These are phyloP conservation scores for Candida quercuum DNA, from an alignment of 805 yeast species.

Conservation along the genomic window DNA sequence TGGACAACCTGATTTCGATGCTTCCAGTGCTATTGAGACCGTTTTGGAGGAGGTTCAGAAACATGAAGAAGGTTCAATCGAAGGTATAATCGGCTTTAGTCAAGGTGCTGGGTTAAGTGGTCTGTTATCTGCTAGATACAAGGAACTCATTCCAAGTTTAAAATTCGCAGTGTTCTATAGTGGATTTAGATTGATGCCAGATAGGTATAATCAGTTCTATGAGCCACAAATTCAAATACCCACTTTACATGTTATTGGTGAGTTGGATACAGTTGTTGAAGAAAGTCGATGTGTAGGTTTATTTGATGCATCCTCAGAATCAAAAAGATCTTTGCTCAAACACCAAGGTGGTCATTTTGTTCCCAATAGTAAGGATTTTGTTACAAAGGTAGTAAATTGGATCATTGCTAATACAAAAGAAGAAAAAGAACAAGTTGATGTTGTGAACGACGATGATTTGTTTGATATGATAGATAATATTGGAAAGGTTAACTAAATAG, in stretches of 20 bases:
- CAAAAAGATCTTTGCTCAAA: constrained; percentile 42
- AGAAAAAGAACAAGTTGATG: constrained; percentile 2
- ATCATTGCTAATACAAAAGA: constrained; percentile 12
- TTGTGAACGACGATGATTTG: constrained; percentile 28
- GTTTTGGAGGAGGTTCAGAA: constrained; percentile 35
- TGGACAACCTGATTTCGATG: constrained; percentile 24
- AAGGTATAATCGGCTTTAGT: constrained; percentile 83
- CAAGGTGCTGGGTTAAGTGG: constrained; percentile 89
- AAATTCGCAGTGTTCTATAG: constrained; percentile 45
- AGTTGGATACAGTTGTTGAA: constrained; percentile 80
- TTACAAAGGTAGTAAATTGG: constrained; percentile 30
- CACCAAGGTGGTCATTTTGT: constrained; percentile 98
- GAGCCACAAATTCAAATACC: constrained; percentile 23
- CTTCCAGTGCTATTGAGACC: constrained; percentile 32
- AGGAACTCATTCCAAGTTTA: constrained; percentile 35
- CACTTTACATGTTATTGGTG: constrained; percentile 76
- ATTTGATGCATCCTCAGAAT: constrained; percentile 42
- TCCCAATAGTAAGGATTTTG: constrained; percentile 66
- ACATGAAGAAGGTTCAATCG: constrained; percentile 63
- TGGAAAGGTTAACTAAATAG: constrained; percentile 29
- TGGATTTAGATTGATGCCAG: constrained; percentile 42
- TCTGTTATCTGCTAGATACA: constrained; percentile 48
- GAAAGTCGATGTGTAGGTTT: constrained; percentile 60
- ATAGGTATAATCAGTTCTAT: constrained; percentile 16
- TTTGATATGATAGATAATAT: constrained; percentile 34